A percentile compares a stretch with the other conserved stretches of the same genome.
Conservation (phyloP, 2,329 filamentous ascomycete species). For the Talaromyces sp. region DNA sequence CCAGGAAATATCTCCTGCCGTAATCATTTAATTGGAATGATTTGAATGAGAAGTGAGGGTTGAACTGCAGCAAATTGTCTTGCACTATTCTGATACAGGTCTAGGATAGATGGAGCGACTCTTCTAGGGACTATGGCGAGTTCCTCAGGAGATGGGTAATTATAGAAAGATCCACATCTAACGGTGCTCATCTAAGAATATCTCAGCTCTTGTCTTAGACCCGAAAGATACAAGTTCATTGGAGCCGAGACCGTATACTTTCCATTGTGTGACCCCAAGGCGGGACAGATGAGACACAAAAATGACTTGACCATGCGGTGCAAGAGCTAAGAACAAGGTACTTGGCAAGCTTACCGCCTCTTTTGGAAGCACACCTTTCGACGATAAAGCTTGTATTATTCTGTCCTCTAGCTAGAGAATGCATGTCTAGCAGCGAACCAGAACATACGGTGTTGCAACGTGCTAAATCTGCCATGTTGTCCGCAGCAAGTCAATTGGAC, state of each 20-base stretch:
- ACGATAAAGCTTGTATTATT: neutral
- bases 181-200: neutral
- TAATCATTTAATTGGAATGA: neutral
- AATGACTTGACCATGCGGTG: conserved; percentile 9
- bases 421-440: conserved; percentile 1
- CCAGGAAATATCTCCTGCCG: neutral
- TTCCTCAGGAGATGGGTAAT: too few species aligned
- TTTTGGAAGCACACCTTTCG: neutral
- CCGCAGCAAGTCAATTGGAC: neutral
- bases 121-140: too few species aligned
- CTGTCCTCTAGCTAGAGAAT: neutral
- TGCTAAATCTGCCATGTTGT: neutral
- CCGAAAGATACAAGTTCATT: neutral
- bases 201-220: conserved; percentile 11
- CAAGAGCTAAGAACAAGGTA: neutral
- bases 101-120: neutral
- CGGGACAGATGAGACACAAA: conserved; percentile 13
- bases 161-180: neutral
- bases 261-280: conserved; percentile 7
- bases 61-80: conserved; percentile 12
- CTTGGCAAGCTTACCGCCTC: neutral
- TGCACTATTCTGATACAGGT: neutral
- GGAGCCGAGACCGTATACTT: neutral
- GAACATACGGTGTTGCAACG: conserved; percentile 6
- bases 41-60: neutral